Evolutionary conservation across 106 monocot genomes (phyloP).

Genomic region (Dendrobium nobile): DNA sequence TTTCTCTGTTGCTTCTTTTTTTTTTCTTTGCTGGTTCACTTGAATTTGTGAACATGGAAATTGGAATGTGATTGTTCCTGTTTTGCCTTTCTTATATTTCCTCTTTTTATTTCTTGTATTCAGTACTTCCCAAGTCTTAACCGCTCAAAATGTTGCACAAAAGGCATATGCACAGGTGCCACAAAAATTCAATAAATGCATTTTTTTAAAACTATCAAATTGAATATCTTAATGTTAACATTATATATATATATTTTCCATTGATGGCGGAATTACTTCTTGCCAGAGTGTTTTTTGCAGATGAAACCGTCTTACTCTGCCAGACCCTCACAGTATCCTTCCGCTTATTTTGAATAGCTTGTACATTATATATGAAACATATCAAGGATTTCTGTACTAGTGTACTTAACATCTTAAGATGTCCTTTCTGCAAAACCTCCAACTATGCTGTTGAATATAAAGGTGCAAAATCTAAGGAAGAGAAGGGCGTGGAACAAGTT

Average conservation of each 20-base stretch:
- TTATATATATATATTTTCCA: neutral
- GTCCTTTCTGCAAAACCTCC: constrained; percentile 88
- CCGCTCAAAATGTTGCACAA: constrained; percentile 88
- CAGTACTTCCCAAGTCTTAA: constrained; percentile 95
- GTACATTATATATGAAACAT: neutral
- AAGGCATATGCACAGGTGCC: constrained; percentile 93
- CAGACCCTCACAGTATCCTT: constrained; percentile 91
- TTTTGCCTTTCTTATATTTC: neutral
- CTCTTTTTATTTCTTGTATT: neutral
- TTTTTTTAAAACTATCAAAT: neutral
- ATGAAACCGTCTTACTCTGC: constrained; percentile 71
- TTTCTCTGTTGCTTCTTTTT: constrained; percentile 18
- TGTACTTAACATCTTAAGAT: constrained; percentile 47
- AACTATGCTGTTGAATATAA: constrained; percentile 85
- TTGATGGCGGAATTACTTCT: constrained; percentile 9
- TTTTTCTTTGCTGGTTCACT: neutral
- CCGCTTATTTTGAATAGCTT: neutral
- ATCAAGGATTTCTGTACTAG: neutral
- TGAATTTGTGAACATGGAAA: neutral
- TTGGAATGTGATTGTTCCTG: too few species aligned
- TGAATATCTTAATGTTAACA: neutral
- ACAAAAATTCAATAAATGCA: neutral
- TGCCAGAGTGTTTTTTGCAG: constrained; percentile 91
- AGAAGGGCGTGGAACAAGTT: constrained; percentile 71
- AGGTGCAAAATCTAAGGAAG: constrained; percentile 72